phyloP scores from a whole-genome alignment of 2,329 filamentous ascomycete genomes.

The Neophaeococcomyces aloes region DNA sequence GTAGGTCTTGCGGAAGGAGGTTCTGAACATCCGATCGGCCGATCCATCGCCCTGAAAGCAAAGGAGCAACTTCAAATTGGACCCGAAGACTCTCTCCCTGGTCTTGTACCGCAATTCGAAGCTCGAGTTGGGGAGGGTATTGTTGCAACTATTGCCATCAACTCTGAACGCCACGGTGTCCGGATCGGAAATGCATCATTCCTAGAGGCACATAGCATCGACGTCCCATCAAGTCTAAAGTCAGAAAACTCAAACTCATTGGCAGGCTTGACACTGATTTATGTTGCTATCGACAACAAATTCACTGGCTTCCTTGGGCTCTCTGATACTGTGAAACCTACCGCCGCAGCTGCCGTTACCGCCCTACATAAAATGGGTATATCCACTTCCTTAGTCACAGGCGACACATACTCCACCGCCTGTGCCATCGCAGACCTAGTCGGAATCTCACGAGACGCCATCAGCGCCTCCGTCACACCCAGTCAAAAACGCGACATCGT shows the following conservation, averaged over 20 bases:
- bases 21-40: conserved; percentile 93
- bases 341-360: conserved; percentile 66
- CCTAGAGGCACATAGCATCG: conserved; percentile 59
- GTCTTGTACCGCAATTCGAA: conserved; percentile 74
- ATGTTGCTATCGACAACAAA: conserved; percentile 70
- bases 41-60: conserved; percentile 66
- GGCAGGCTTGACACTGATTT: conserved; percentile 79
- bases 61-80: conserved; percentile 65
- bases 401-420: conserved; percentile 78
- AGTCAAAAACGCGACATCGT: conserved; percentile 86
- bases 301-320: conserved; percentile 78
- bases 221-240: conserved; percentile 32
- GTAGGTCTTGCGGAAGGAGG: conserved; percentile 91
- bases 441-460: conserved; percentile 63
- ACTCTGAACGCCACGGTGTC: conserved; percentile 64
- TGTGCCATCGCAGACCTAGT: conserved; percentile 71
- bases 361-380: conserved; percentile 78
- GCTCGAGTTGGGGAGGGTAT: conserved; percentile 77
- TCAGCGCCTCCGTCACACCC: conserved; percentile 79
- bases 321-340: conserved; percentile 82
- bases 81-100: conserved; percentile 64
- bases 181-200: conserved; percentile 73
- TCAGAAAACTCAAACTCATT: conserved; percentile 25
- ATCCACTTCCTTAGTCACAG: conserved; percentile 82
- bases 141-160: conserved; percentile 56